Evolutionary conservation across 2,329 filamentous ascomycete species (phyloP).

Genomic region (Botrytis porri): DNA sequence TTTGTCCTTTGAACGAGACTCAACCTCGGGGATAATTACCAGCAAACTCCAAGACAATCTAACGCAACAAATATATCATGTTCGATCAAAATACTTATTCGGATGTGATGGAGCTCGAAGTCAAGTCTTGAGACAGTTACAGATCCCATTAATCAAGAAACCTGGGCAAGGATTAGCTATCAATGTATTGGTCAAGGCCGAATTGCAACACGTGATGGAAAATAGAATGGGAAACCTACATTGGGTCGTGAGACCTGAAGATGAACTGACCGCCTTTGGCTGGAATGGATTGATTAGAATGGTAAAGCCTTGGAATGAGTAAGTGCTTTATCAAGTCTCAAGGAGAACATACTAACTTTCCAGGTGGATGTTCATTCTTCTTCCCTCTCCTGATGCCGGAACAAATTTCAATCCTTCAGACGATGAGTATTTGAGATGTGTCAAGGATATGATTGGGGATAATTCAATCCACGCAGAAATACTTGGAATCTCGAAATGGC

Average conservation of each 20-base stretch:
- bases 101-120: conserved; percentile 55
- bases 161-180: conserved; percentile 49
- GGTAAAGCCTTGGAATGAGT: conserved; percentile 61
- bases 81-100: conserved; percentile 56
- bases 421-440: conserved; percentile 47
- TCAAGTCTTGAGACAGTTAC: conserved; percentile 45
- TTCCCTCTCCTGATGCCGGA: conserved; percentile 44
- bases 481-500: conserved; percentile 55
- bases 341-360: conserved; percentile 17
- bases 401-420: conserved; percentile 43
- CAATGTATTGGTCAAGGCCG: conserved; percentile 49
- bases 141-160: conserved; percentile 46
- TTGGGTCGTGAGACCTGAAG: conserved; percentile 56
- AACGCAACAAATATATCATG: conserved; percentile 41
- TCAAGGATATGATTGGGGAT: conserved; percentile 54
- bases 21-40: conserved; percentile 26
- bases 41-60: conserved; percentile 42
- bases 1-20: conserved; percentile 35
- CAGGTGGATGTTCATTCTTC: conserved; percentile 55
- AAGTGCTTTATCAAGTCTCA: background rate
- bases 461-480: conserved; percentile 50
- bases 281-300: conserved; percentile 53
- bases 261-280: conserved; percentile 50
- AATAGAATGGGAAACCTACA: conserved; percentile 57
- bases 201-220: conserved; percentile 49